Percentiles rank a stretch among this genome's conserved stretches.
Evolutionary conservation across 139 green algal genomes (phyloP).

Genomic region (Volvox africanus): DNA sequence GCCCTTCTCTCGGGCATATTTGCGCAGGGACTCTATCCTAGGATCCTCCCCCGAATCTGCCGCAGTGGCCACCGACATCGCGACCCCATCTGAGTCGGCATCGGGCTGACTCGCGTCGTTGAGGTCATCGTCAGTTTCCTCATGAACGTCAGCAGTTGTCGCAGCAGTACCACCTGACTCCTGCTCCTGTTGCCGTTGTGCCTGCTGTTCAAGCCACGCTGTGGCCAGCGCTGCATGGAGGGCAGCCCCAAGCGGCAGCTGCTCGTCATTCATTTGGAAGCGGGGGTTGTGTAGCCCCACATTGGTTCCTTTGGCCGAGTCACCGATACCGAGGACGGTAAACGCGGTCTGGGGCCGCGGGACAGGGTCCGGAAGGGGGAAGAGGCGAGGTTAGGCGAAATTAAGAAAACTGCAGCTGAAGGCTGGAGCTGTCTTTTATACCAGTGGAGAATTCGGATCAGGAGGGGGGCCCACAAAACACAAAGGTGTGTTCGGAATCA

Average conservation of each 20-base stretch:
- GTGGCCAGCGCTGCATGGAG: conserved; percentile 80
- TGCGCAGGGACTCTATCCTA: not conserved
- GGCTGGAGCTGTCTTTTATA: too few relatives aligned
- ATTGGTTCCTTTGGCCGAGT: conserved; percentile 69
- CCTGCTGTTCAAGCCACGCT: conserved; percentile 59
- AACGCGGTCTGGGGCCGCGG: conserved; percentile 71
- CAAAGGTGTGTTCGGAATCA: too few relatives aligned
- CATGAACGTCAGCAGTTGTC: not conserved
- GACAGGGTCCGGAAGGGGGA: not conserved
- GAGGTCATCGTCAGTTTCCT: not conserved
- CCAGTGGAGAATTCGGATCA: too few relatives aligned
- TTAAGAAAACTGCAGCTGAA: too few relatives aligned
- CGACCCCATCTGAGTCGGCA: not conserved
- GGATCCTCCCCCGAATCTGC: not conserved
- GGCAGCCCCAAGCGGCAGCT: conserved; percentile 78
- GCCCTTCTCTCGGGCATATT: conserved; percentile 10
- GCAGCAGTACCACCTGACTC: not conserved
- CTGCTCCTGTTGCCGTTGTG: not conserved
- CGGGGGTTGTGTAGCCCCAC: conserved; percentile 68
- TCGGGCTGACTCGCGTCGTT: not conserved
- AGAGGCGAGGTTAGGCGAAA: not conserved
- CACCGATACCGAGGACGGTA: conserved; percentile 85
- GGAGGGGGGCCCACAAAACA: too few relatives aligned
- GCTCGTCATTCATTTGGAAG: conserved; percentile 70
- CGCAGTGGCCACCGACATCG: not conserved